These are phyloP conservation scores for Luffa aegyptiaca DNA, from an alignment of 306 rosid genomes.

Conservation along the genomic window DNA sequence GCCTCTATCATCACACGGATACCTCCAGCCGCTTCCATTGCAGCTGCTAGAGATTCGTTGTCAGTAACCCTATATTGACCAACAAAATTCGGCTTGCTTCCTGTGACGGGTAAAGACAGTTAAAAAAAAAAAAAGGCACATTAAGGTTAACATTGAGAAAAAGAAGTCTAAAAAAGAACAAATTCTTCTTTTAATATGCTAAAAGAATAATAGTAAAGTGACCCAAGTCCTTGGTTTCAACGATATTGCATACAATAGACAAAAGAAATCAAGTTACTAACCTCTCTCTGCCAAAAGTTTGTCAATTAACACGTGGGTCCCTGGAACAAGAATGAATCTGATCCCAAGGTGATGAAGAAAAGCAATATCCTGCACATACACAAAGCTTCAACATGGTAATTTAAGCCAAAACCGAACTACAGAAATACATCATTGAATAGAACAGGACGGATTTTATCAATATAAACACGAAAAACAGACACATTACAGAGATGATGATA, in stretches of 20 bases:
- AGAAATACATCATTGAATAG: background rate
- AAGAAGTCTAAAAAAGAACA: background rate
- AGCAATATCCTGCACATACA: slow-evolving; percentile 77
- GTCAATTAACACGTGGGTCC: slow-evolving; percentile 83
- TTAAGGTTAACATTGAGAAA: background rate
- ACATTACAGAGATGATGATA: background rate
- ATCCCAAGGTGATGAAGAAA: slow-evolving; percentile 93
- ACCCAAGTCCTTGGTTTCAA: background rate
- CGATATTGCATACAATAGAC: background rate
- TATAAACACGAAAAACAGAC: background rate
- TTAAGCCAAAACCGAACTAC: background rate
- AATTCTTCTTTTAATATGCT: background rate
- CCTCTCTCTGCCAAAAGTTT: slow-evolving; percentile 77
- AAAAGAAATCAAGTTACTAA: slow-evolving; percentile 19
- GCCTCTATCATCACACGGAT: slow-evolving; percentile 79
- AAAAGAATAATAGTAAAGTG: background rate
- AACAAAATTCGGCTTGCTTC: slow-evolving; percentile 54
- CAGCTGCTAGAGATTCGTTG: slow-evolving; percentile 61
- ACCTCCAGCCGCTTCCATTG: slow-evolving; percentile 91
- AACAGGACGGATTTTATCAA: background rate
- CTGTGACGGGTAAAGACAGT: slow-evolving; percentile 32
- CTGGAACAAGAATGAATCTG: slow-evolving; percentile 81
- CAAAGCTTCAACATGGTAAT: background rate
- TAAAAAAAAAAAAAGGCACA: background rate
- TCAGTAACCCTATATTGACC: slow-evolving; percentile 90